These are phyloP conservation scores for Dacryopinax primogenitus DNA, from an alignment of 768 basidiomycete genomes.

Conservation along the genomic window DNA sequence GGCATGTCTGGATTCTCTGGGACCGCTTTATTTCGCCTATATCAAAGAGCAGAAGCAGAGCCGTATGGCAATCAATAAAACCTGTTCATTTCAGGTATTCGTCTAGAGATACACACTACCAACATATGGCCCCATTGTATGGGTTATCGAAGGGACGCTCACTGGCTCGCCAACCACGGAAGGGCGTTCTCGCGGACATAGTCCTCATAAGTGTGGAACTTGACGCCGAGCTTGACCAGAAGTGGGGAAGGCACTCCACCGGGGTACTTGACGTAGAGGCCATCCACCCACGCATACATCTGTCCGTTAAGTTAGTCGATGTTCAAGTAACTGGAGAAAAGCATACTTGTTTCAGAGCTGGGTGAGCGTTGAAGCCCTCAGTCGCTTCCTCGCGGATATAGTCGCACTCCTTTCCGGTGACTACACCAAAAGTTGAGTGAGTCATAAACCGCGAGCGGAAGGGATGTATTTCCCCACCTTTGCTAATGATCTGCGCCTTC, in stretches of 20 bases:
- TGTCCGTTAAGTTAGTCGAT: neutral
- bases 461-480: slow-evolving; percentile 13
- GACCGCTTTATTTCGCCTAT: too few species aligned
- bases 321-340: neutral
- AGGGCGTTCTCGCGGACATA: neutral
- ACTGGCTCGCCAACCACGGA: neutral
- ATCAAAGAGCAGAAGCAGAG: too few species aligned
- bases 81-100: neutral
- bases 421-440: neutral
- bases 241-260: neutral
- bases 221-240: neutral
- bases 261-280: neutral
- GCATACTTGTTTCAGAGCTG: neutral
- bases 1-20: too few species aligned
- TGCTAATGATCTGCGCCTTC: slow-evolving; percentile 11
- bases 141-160: too few species aligned
- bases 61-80: neutral
- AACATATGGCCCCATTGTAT: neutral
- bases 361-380: neutral
- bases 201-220: neutral
- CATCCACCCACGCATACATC: neutral
- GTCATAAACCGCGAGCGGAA: too few species aligned
- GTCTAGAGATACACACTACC: neutral
- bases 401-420: neutral
- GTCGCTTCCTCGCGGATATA: neutral